phyloP scores from a whole-genome alignment of 768 basidiomycete species.

The Auricularia cornea region DNA sequence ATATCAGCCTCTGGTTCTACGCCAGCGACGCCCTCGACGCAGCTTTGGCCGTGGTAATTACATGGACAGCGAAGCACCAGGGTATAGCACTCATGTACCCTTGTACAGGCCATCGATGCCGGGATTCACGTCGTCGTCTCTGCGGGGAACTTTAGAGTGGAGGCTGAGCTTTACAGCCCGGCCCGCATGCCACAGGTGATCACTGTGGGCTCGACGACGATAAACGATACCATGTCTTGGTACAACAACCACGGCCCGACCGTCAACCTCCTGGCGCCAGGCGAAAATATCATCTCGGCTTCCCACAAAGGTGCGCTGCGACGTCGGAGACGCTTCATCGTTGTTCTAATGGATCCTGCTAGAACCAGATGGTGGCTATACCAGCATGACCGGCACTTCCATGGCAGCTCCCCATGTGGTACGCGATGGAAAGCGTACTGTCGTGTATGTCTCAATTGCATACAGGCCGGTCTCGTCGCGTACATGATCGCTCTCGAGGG shows the following conservation, averaged over 20 bases:
- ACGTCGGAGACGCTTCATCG: too few relatives aligned
- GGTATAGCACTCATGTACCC: neutral
- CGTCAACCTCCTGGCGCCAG: slow-evolving; percentile 11
- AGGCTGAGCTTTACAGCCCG: slow-evolving; percentile 5
- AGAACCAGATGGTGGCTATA: slow-evolving; percentile 42
- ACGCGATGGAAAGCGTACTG: too few relatives aligned
- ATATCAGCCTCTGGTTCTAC: slow-evolving; percentile 96
- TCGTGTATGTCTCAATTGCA: too few relatives aligned
- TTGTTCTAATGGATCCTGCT: too few relatives aligned
- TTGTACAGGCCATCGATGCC: slow-evolving; percentile 27
- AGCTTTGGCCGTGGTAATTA: slow-evolving; percentile 43
- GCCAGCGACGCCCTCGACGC: slow-evolving; percentile 79
- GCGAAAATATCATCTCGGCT: slow-evolving; percentile 8
- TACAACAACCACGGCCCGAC: slow-evolving; percentile 11
- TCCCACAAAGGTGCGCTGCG: neutral
- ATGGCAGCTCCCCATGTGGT: slow-evolving; percentile 85
- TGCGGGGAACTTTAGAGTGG: slow-evolving; percentile 11
- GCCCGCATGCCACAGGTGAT: slow-evolving; percentile 7
- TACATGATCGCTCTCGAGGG: too few relatives aligned
- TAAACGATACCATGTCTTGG: slow-evolving; percentile 7
- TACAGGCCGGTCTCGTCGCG: too few relatives aligned
- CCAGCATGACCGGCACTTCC: slow-evolving; percentile 74
- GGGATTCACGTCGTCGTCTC: slow-evolving; percentile 10
- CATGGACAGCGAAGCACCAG: neutral
- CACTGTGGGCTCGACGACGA: slow-evolving; percentile 10